Percentiles rank a stretch among this genome's conserved stretches.
Evolutionary conservation across 345 rosid genomes (phyloP).

Genomic region (Melastoma malabathricum): DNA sequence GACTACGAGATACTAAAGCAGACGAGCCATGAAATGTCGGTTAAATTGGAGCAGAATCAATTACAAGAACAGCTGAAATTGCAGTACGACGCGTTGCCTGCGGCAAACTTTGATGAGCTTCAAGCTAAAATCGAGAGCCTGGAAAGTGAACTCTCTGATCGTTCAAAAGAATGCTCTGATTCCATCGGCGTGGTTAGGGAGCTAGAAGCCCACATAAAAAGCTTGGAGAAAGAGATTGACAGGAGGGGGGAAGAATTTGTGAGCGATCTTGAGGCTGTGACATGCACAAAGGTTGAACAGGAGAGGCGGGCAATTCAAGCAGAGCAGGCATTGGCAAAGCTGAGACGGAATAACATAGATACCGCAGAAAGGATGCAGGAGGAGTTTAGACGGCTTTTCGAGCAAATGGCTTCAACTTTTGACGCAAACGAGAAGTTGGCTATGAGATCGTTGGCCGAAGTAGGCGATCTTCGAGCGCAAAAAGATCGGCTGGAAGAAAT

Average conservation of each 20-base stretch:
- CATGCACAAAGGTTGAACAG: constrained; percentile 16
- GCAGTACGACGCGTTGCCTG: constrained; percentile 18
- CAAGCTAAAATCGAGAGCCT: constrained; percentile 17
- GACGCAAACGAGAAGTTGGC: constrained; percentile 35
- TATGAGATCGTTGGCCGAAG: constrained; percentile 22
- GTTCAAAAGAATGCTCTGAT: constrained; percentile 8
- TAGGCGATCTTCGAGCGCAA: constrained; percentile 16
- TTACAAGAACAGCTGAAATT: constrained; percentile 30
- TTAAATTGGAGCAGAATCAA: constrained; percentile 26
- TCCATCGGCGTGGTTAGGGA: constrained; percentile 11
- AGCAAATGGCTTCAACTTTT: constrained; percentile 24
- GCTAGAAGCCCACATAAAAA: constrained; percentile 15
- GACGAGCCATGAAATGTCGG: constrained; percentile 27
- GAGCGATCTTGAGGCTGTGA: constrained; percentile 20
- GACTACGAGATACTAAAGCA: constrained; percentile 41
- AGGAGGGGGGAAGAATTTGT: constrained; percentile 17
- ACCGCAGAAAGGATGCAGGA: constrained; percentile 33
- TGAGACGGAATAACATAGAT: constrained; percentile 18
- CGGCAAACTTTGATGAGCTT: constrained; percentile 11
- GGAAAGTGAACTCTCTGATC: constrained; percentile 12
- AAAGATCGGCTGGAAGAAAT: constrained; percentile 22
- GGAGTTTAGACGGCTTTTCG: constrained; percentile 24
- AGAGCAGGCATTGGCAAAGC: constrained; percentile 23
- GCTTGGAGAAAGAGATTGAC: constrained; percentile 25
- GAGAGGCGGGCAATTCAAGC: constrained; percentile 33